Evolutionary conservation across 2,329 filamentous ascomycete genomes (phyloP).

Genomic region (Nemania serpens): DNA sequence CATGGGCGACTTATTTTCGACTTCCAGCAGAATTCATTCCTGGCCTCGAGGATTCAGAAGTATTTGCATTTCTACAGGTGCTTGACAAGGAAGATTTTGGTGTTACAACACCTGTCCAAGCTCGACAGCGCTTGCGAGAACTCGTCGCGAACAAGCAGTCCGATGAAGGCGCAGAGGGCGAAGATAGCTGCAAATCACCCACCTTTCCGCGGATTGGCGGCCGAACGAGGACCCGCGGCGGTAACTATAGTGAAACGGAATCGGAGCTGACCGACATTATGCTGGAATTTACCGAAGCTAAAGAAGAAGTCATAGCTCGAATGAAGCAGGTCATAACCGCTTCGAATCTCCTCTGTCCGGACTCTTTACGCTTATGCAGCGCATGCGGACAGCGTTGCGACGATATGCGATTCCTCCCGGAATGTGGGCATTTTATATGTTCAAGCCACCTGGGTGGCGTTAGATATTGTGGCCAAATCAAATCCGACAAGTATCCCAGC

Average conservation of each 20-base stretch:
- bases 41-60: background rate
- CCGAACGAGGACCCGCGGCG: conserved; percentile 25
- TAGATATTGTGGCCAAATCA: conserved; percentile 29
- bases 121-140: background rate
- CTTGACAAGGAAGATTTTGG: background rate
- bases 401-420: conserved; percentile 29
- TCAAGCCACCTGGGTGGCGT: conserved; percentile 14
- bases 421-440: conserved; percentile 41
- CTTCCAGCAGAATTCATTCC: background rate
- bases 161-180: background rate
- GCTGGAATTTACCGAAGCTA: conserved; percentile 23
- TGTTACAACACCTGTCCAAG: background rate
- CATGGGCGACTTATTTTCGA: conserved; percentile 19
- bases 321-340: conserved; percentile 27
- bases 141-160: background rate
- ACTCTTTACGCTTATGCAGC: conserved; percentile 12
- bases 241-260: conserved; percentile 30
- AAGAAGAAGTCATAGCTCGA: conserved; percentile 23
- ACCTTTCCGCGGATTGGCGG: conserved; percentile 5
- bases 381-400: conserved; percentile 17
- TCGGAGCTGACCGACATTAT: conserved; percentile 30
- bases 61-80: conserved; percentile 1
- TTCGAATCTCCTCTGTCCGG: conserved; percentile 5
- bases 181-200: background rate
- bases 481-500: conserved; percentile 6